Evolutionary conservation across 2,329 filamentous ascomycete genomes (phyloP).

Genomic region (Hypoxylon sp.): DNA sequence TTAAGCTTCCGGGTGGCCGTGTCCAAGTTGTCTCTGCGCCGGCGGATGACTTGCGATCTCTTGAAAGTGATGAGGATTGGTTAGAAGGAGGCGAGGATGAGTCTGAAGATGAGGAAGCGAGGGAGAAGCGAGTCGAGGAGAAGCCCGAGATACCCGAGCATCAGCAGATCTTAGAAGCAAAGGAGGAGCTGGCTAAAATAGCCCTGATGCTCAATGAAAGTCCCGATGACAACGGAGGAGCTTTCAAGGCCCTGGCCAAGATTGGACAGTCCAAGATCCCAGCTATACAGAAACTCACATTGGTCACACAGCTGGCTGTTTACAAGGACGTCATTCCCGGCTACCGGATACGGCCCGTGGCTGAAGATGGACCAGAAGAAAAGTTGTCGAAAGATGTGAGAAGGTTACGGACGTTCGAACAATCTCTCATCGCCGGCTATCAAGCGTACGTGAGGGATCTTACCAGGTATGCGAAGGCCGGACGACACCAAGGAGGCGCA

Average conservation of each 20-base stretch:
- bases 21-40: slow-evolving; percentile 72
- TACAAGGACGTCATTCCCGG: slow-evolving; percentile 98
- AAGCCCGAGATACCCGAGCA: slow-evolving; percentile 78
- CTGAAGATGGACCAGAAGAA: slow-evolving; percentile 79
- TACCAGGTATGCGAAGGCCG: slow-evolving; percentile 74
- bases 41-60: slow-evolving; percentile 72
- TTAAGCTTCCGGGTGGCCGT: slow-evolving; percentile 85
- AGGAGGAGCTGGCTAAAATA: slow-evolving; percentile 91
- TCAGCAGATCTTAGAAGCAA: slow-evolving; percentile 86
- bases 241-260: slow-evolving; percentile 82
- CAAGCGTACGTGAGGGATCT: slow-evolving; percentile 86
- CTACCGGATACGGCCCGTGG: slow-evolving; percentile 89
- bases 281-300: slow-evolving; percentile 85
- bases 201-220: slow-evolving; percentile 88
- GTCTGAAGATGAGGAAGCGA: slow-evolving; percentile 59
- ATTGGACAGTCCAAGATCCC: slow-evolving; percentile 78
- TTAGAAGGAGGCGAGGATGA: slow-evolving; percentile 73
- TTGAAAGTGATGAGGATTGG: slow-evolving; percentile 74
- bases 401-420: slow-evolving; percentile 86
- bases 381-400: slow-evolving; percentile 95
- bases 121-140: slow-evolving; percentile 58
- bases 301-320: slow-evolving; percentile 89
- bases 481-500: slow-evolving; percentile 54
- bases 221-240: slow-evolving; percentile 88
- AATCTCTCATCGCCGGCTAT: slow-evolving; percentile 87